Percentiles rank a stretch among this genome's conserved stretches.
phyloP scores from a whole-genome alignment of 495 filamentous ascomycete genomes.

The Paragyromitra xinjiangensis region DNA sequence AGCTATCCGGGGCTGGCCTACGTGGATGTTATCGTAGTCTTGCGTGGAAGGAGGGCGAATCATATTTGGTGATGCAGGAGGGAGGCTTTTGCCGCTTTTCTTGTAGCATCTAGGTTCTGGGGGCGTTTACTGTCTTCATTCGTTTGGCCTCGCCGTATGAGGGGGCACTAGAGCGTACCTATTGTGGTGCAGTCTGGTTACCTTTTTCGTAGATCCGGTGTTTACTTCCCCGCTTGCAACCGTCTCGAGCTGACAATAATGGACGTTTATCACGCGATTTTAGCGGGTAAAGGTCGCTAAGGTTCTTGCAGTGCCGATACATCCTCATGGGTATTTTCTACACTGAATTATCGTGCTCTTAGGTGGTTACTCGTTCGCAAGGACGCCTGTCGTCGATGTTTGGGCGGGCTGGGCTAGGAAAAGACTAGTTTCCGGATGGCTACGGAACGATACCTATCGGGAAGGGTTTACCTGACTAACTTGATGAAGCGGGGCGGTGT shows the following conservation, averaged over 20 bases:
- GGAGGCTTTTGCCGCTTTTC: neutral
- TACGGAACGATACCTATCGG: too few relatives aligned
- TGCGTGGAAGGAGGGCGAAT: neutral
- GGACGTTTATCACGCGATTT: neutral
- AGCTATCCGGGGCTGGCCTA: neutral
- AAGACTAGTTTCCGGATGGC: too few relatives aligned
- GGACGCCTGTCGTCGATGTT: neutral
- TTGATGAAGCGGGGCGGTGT: too few relatives aligned
- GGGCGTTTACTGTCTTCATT: neutral
- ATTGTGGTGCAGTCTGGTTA: neutral
- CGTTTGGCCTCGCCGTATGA: neutral
- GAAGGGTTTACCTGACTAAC: too few relatives aligned
- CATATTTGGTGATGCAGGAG: constrained; percentile 5
- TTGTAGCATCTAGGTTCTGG: neutral
- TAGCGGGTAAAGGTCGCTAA: neutral
- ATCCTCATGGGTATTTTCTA: neutral
- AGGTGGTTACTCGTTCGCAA: neutral
- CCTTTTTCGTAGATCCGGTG: neutral
- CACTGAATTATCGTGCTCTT: neutral
- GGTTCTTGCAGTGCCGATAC: neutral
- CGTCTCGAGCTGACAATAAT: neutral
- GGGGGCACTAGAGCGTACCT: neutral
- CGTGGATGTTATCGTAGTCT: neutral
- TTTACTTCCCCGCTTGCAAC: neutral
- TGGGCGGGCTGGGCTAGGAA: too few relatives aligned